Base-by-base conservation (phyloP, 768 basidiomycete species). In the Collybia sp. region DNA sequence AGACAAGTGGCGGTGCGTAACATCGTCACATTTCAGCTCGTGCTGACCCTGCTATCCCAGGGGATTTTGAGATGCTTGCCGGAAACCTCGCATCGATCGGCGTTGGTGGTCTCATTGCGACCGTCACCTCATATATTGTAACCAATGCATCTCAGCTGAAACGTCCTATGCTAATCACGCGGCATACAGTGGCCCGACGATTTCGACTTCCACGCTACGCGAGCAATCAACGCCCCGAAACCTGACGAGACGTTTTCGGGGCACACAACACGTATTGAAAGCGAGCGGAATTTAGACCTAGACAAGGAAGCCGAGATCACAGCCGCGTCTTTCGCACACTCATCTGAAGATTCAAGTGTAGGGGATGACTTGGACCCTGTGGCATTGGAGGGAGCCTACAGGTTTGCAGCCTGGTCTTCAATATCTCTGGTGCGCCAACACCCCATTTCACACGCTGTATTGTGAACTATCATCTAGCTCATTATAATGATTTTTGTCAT, bases 81-180 rank as follows among this genome's bases (percentile, higher is more conserved):
- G 93, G 93, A 2, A 93, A 94, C 65, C 67, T 95, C n/a, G 84
- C 83, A 1, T 83, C 90, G 2, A 88, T 94, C 52, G 85, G 79
- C 19, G 71, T 88, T 11, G 89, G 91, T 6, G 90, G 77, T 3
- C 83, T 96, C 45, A 70, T 96, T 51, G 76, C 91, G 2, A 71
- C 82, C 17, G 69, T 64, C 2, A 65, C 75, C 31, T 90, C 91
- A 0, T 60, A 81, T 39, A 68, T 93, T 17, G 85, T 85, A 57
- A 47, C 80, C 64, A 13, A 17, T 36, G 30, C 5, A 11, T 40
- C 42, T 30, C 48, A 8, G 25, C 25, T 25, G 25, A 25, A 25
- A 25, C 25, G 3, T 25, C 25, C 3, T 25, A 25, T 25, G 25
- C 25, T 25, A 25, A 25, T 25, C 3, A 3, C 25, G 25, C 8